Base-by-base conservation (phyloP, 306 rosid species). In the Cyclanthera cordifolia region DNA sequence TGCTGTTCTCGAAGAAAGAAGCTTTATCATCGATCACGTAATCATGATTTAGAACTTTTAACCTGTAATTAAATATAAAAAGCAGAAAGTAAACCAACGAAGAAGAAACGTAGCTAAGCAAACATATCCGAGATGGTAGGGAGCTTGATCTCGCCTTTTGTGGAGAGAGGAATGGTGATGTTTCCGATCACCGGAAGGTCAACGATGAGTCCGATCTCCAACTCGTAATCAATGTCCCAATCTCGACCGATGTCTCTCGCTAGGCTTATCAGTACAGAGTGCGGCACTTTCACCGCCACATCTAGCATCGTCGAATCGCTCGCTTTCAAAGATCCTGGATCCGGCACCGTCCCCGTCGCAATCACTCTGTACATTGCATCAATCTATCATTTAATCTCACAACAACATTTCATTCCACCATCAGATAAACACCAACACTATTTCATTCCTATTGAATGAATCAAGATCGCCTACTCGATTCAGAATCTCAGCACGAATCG, bases 201-300 rank as follows among this genome's bases (percentile, higher is more conserved):
- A n/a, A 93, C 68, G 13, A 79, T 50, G 17, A 93, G 87, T n/a
- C 90, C 79, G 21, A 93, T 19, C 5, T 63, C 73, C 78, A 93
- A 48, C 39, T 83, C 85, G 27, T 93, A 93, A 69, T 93, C 99
- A 2, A 93, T 84, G 71, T 93, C 94, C 97, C 97, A 82, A 60
- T 93, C 99, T n/a, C 82, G 79, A 0, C 85, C 91, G 14, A 93
- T 58, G 64, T 86, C 96, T 74, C 24, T 89, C 4, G 82, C 91
- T 68, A 93, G 76, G 53, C 81, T 87, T 77, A 88, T 0, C 81
- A 93, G 69, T 52, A 88, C 17, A 58, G 75, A 82, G 43, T 90
- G 91, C 0, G 95, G 78, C 43, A 90, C 95, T 77, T 82, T 90
- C 69, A 90, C 81, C 0, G 77, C 88, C 4, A 90, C 97, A 8